Percentiles rank a stretch among this genome's conserved stretches.
phyloP scores from a whole-genome alignment of 352 stramenopile species.

The Stramenopiles sp. region DNA sequence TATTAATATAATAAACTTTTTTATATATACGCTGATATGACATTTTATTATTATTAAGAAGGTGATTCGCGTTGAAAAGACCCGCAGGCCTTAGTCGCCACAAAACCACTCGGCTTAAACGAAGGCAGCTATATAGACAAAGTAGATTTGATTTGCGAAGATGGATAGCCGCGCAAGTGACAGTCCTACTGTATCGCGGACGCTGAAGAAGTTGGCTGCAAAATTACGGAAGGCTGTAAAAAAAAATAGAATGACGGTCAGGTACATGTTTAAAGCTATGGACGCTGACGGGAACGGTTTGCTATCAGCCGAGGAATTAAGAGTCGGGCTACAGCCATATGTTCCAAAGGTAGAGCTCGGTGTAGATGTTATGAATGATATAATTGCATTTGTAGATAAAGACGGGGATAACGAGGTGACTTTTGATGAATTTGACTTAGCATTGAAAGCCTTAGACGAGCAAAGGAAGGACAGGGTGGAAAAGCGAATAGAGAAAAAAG shows the following conservation, averaged over 20 bases:
- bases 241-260: constrained; percentile 5
- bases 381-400: constrained; percentile 7
- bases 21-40: too few relatives aligned
- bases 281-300: not conserved
- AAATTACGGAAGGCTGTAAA: not conserved
- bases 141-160: too few relatives aligned
- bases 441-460: not conserved
- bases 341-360: not conserved
- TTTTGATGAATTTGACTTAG: constrained; percentile 10
- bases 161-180: not conserved
- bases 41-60: too few relatives aligned
- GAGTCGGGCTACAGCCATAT: not conserved
- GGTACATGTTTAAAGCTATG: constrained; percentile 9
- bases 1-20: too few relatives aligned
- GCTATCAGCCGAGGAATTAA: not conserved
- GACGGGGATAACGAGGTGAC: constrained; percentile 1
- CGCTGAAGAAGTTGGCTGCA: not conserved
- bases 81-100: too few relatives aligned
- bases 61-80: not conserved
- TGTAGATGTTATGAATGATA: not conserved
- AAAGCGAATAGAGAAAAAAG: not conserved
- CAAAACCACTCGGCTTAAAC: too few relatives aligned
- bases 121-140: too few relatives aligned
- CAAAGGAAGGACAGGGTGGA: not conserved
- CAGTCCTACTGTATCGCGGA: not conserved